Conservation (phyloP, 106 monocot genomes). For the Platanthera guangdongensis region DNA sequence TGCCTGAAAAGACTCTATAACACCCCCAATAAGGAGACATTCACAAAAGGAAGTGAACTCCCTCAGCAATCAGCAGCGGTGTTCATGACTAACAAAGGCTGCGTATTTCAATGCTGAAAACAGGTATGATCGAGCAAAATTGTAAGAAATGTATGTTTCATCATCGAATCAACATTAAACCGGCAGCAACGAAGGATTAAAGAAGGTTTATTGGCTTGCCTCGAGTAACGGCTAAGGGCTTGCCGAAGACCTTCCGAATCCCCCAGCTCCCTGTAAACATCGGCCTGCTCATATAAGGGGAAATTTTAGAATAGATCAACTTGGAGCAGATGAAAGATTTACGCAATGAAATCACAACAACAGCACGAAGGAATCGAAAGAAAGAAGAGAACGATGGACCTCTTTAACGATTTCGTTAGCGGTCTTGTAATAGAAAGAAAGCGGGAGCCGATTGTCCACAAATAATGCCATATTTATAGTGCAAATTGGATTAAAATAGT, state of each 20-base stretch:
- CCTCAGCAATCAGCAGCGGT: not conserved
- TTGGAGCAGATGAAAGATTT: not conserved
- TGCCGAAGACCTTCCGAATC: slow-evolving; percentile 10
- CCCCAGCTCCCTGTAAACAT: slow-evolving; percentile 15
- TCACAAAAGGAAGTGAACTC: not conserved
- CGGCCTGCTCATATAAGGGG: slow-evolving; percentile 4
- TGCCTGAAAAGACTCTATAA: too few relatives aligned
- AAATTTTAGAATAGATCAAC: not conserved
- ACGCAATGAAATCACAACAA: not conserved
- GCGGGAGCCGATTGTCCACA: slow-evolving; percentile 13
- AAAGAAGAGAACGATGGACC: not conserved
- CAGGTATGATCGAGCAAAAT: not conserved
- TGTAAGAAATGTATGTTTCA: not conserved
- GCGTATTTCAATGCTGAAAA: not conserved
- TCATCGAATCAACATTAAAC: not conserved
- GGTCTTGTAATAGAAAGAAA: slow-evolving; percentile 23
- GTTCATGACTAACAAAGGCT: not conserved
- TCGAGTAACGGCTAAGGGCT: slow-evolving; percentile 6
- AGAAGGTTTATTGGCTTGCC: not conserved
- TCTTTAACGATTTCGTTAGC: slow-evolving; percentile 12
- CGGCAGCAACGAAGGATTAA: not conserved
- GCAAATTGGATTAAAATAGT: too few relatives aligned
- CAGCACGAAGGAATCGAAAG: not conserved
- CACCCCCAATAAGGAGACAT: not conserved
- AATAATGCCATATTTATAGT: slow-evolving; percentile 7